Percentiles rank a stretch among this genome's conserved stretches.
phyloP scores from a whole-genome alignment of 768 basidiomycete species.

The Vararia minispora region DNA sequence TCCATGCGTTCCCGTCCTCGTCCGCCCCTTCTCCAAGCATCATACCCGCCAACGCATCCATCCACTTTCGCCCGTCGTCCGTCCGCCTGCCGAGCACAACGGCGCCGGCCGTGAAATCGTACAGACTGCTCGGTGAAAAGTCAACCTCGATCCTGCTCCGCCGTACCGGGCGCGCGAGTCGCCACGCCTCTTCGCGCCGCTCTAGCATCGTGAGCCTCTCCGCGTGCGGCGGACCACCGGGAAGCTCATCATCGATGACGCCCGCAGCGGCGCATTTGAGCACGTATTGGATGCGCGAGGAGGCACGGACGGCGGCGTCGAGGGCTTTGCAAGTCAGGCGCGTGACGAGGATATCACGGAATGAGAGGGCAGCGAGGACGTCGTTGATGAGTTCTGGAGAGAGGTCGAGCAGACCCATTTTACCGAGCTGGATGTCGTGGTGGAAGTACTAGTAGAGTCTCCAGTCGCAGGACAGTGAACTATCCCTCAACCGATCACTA shows the following conservation, averaged over 20 bases:
- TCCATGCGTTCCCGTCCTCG: slow-evolving; percentile 1
- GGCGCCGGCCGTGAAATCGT: slow-evolving; percentile 13
- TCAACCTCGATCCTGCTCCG: slow-evolving; percentile 4
- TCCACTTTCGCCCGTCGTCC: not conserved
- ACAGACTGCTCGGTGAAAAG: slow-evolving; percentile 11
- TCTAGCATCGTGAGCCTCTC: slow-evolving; percentile 7
- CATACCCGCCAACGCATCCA: slow-evolving; percentile 8
- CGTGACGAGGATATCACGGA: slow-evolving; percentile 6
- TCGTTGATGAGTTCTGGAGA: slow-evolving; percentile 10
- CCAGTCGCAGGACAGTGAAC: too few species aligned
- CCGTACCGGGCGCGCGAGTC: slow-evolving; percentile 2
- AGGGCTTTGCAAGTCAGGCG: slow-evolving; percentile 5
- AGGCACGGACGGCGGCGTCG: slow-evolving; percentile 5
- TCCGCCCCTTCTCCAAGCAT: not conserved
- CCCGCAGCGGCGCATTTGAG: too few species aligned
- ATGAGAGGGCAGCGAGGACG: slow-evolving; percentile 7
- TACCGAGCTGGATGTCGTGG: too few species aligned
- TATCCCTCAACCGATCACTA: too few species aligned
- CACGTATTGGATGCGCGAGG: slow-evolving; percentile 8
- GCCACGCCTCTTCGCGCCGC: slow-evolving; percentile 10
- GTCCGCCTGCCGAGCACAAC: slow-evolving; percentile 11
- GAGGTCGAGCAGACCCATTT: slow-evolving; percentile 9
- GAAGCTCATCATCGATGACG: slow-evolving; percentile 5
- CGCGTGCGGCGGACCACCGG: not conserved
- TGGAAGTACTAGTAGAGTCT: too few species aligned